Evolutionary conservation across 2,329 filamentous ascomycete genomes (phyloP).

Genomic region (Cryoendolithus antarcticus): DNA sequence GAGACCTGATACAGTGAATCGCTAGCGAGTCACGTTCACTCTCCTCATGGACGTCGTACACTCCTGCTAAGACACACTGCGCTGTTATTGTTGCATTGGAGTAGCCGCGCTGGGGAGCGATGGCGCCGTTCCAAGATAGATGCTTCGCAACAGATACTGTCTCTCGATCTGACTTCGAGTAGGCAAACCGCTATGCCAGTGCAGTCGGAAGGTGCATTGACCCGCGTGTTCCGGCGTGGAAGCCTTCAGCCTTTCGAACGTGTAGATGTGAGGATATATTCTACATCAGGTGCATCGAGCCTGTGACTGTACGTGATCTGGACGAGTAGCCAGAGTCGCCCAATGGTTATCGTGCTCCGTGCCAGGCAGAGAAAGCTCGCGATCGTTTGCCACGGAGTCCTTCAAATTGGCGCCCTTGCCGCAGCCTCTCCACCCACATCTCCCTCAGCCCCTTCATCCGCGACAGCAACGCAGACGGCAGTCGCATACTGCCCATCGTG

Average conservation of each 20-base stretch:
- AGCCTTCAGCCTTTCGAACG: not conserved
- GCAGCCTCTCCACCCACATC: slow-evolving; percentile 20
- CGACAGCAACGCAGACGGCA: slow-evolving; percentile 50
- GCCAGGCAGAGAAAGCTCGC: not conserved
- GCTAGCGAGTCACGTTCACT: not conserved
- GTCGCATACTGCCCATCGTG: slow-evolving; percentile 77
- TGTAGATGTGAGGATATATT: not conserved
- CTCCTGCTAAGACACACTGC: not conserved
- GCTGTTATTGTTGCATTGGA: not conserved
- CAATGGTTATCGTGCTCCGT: not conserved
- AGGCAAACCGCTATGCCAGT: not conserved
- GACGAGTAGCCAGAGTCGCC: not conserved
- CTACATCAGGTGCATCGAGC: not conserved
- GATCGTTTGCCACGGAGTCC: not conserved
- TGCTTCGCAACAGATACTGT: not conserved
- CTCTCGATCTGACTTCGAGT: not conserved
- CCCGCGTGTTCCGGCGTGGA: not conserved
- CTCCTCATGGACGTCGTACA: not conserved
- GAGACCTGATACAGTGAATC: not conserved
- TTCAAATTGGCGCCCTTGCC: slow-evolving; percentile 9
- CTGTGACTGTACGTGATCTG: not conserved
- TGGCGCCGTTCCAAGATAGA: not conserved
- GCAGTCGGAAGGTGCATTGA: not conserved
- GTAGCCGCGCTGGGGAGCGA: not conserved
- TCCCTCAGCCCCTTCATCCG: slow-evolving; percentile 10